Base-by-base conservation (phyloP, 176 grass and related monocot genomes). In the Eremochloa ophiuroides region DNA sequence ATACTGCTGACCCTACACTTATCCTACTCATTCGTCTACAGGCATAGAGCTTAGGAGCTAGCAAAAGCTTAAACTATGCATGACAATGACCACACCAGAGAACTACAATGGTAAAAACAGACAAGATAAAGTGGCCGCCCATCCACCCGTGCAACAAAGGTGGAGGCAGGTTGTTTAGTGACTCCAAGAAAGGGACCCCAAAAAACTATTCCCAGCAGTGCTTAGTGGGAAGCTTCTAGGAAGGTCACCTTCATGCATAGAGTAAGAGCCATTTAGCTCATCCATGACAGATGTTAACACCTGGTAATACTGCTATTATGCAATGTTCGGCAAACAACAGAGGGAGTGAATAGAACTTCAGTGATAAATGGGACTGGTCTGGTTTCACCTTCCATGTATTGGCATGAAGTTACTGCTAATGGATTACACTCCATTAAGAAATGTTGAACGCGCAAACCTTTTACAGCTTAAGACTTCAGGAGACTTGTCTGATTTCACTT, bases 11-110 rank as follows among this genome's bases (percentile, higher is more conserved):
- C 83, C 78, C 83, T 48, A 86, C 23, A 61, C 47, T 83, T 86
- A 86, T 86, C 74, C 30, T 90, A 86, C 13, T 73, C 39, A 11
- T 34, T 89, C 68, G 78, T 79, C 60, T 83, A 82, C 71, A 18
- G 77, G 18, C 60, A 53, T 82, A 66, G 59, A 82, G 88, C 88
- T 79, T 90, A 89, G 78, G 73, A 89, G 83, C 28, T 85, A 89
- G 78, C 83, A 85, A 85, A 85, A 85, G 33, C 38, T 50, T 82
- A 89, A 78, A 89, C 12, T 82, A 85, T 82, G 73, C 73, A 65
- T n/a, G 82, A 15, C 55, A 72, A 82, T 81, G 72, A 77, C 72
- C 66, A 44, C 27, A 35, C 2, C 42, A 77, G 72, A 75, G 82
- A 85, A 80, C 35, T 84, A 74, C 61, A 40, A 42, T 31, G 63